phyloP scores from a whole-genome alignment of 1,284 basidiomycete species.

The Kalmanozyma brasiliensis region DNA sequence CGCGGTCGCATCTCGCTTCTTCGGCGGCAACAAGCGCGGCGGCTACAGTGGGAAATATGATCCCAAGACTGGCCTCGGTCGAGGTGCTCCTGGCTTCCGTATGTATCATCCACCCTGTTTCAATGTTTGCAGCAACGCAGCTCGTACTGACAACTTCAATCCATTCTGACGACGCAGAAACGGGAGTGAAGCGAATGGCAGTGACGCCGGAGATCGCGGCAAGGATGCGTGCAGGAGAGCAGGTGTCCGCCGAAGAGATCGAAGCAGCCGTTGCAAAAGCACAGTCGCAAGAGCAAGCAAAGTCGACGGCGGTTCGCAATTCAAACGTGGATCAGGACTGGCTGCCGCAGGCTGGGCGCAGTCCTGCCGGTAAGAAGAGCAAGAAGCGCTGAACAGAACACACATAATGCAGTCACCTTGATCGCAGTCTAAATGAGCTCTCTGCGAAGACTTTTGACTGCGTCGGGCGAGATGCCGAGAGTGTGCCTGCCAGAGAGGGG shows the following conservation, averaged over 20 bases:
- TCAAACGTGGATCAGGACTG: conserved; percentile 49
- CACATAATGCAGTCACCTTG: not conserved
- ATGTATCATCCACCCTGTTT: conserved; percentile 17
- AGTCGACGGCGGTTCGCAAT: conserved; percentile 38
- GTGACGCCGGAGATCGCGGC: conserved; percentile 62
- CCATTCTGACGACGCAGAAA: conserved; percentile 28
- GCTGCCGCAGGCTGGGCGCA: conserved; percentile 39
- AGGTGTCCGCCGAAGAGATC: conserved; percentile 60
- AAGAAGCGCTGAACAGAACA: conserved; percentile 18
- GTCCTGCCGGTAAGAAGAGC: conserved; percentile 39
- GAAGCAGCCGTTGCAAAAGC: conserved; percentile 46
- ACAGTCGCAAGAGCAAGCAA: conserved; percentile 25
- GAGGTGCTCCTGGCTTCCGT: conserved; percentile 64
- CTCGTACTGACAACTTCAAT: conserved; percentile 24
- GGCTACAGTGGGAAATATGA: conserved; percentile 55
- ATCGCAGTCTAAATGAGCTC: no score
- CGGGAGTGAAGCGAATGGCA: conserved; percentile 56
- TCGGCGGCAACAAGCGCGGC: conserved; percentile 17
- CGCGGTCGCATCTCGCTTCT: conserved; percentile 40
- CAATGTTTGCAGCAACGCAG: no score
- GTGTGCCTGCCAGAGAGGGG: not conserved
- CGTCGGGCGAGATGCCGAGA: not conserved
- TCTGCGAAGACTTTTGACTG: conserved; percentile 3
- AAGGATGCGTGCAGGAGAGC: conserved; percentile 60
- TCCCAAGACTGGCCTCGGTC: conserved; percentile 61